Conservation (phyloP, 2,329 filamentous ascomycete genomes). For the Tetracladium maxilliforme region DNA sequence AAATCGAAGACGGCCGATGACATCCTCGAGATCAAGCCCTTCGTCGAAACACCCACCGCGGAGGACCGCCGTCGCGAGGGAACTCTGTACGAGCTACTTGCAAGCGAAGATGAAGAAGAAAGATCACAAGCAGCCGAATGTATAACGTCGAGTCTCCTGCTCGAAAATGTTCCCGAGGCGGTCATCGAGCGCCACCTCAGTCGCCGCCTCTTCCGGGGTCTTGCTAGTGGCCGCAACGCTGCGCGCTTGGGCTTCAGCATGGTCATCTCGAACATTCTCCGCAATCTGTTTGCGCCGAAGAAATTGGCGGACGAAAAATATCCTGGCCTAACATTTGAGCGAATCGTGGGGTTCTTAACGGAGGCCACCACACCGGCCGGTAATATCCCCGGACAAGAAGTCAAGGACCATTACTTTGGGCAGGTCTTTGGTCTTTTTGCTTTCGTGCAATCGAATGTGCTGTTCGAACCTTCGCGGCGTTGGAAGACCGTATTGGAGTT, state of each 20-base stretch:
- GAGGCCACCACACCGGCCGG: slow-evolving; percentile 39
- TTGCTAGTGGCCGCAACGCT: slow-evolving; percentile 81
- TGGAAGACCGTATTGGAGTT: slow-evolving; percentile 59
- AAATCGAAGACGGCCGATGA: too few species aligned
- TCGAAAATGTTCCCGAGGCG: slow-evolving; percentile 31
- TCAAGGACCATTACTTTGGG: slow-evolving; percentile 73
- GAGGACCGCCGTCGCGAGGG: slow-evolving; percentile 44
- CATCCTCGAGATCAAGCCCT: too few species aligned
- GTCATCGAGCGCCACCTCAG: slow-evolving; percentile 44
- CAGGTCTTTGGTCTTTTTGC: slow-evolving; percentile 78
- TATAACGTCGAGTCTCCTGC: slow-evolving; percentile 39
- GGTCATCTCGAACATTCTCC: slow-evolving; percentile 68
- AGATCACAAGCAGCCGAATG: slow-evolving; percentile 43
- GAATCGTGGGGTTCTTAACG: slow-evolving; percentile 33
- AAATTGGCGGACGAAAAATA: slow-evolving; percentile 29
- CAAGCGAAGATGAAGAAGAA: slow-evolving; percentile 40
- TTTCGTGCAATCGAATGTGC: slow-evolving; percentile 63
- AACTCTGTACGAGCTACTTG: slow-evolving; percentile 43
- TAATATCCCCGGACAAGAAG: slow-evolving; percentile 53
- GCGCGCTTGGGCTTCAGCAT: slow-evolving; percentile 81
- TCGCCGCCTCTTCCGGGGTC: slow-evolving; percentile 65
- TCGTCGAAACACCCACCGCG: slow-evolving; percentile 33
- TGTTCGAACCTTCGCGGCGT: slow-evolving; percentile 44
- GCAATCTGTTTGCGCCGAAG: slow-evolving; percentile 47
- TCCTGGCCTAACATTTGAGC: slow-evolving; percentile 37